Conservation (phyloP, 129 eudicot species). For the Flaveria brownii region DNA sequence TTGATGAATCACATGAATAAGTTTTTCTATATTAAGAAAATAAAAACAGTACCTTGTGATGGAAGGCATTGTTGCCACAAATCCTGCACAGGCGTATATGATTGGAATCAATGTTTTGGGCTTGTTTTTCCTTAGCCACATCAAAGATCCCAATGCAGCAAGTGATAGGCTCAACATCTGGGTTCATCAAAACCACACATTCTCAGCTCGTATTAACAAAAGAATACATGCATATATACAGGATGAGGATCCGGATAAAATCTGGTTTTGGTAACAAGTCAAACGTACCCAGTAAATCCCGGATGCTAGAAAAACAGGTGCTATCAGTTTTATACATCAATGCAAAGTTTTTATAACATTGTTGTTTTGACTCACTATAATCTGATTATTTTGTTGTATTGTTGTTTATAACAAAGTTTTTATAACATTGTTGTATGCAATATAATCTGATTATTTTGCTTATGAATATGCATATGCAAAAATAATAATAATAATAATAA, state of each 20-base stretch:
- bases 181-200: constrained; percentile 11
- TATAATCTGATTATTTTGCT: too few species aligned
- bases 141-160: constrained; percentile 92
- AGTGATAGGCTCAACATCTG: constrained; percentile 89
- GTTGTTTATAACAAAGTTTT: too few species aligned
- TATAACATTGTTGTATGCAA: too few species aligned
- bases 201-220: neutral
- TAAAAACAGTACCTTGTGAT: constrained; percentile 66
- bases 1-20: neutral
- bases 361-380: neutral
- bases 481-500: too few species aligned
- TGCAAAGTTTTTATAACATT: neutral
- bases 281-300: too few species aligned
- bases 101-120: constrained; percentile 92
- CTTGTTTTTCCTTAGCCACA: constrained; percentile 97
- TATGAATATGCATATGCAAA: too few species aligned
- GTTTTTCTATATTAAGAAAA: neutral
- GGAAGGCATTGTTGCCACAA: constrained; percentile 97
- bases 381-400: too few species aligned
- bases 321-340: neutral
- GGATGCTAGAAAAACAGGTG: neutral
- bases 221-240: too few species aligned
- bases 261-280: neutral
- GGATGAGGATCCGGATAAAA: neutral
- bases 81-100: constrained; percentile 79